Percentiles rank a stretch among this genome's conserved stretches.
Evolutionary conservation across 2,329 filamentous ascomycete genomes (phyloP).

Genomic region (Aspergillus fischeri): DNA sequence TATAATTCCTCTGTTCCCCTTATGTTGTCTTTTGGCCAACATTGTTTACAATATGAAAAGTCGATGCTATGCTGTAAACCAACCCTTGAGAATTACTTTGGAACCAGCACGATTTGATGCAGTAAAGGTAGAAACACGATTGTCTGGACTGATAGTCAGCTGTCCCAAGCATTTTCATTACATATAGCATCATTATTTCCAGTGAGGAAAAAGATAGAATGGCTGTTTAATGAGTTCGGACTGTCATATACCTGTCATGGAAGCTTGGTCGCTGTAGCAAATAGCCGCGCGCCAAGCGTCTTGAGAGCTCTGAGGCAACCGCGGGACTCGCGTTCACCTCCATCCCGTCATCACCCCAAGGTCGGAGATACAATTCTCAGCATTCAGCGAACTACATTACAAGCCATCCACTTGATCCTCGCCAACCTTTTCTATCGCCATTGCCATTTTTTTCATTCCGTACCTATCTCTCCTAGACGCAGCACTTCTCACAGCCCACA

Average conservation of each 20-base stretch:
- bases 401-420: constrained; percentile 9
- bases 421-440: constrained; percentile 2
- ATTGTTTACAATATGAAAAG: neutral
- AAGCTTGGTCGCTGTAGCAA: neutral
- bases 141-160: neutral
- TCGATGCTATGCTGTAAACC: neutral
- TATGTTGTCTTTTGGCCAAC: neutral
- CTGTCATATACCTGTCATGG: too few relatives aligned
- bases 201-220: too few relatives aligned
- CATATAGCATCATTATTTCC: neutral
- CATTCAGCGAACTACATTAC: constrained; percentile 10
- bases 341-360: constrained; percentile 22
- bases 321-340: constrained; percentile 25
- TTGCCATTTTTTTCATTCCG: neutral
- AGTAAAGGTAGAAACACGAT: too few relatives aligned
- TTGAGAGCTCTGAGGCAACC: constrained; percentile 24
- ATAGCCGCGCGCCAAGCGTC: constrained; percentile 25
- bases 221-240: too few relatives aligned
- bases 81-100: too few relatives aligned
- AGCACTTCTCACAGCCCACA: constrained; percentile 18
- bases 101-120: neutral
- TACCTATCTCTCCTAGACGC: neutral
- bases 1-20: constrained; percentile 20
- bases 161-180: neutral
- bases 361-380: constrained; percentile 9